These are phyloP conservation scores for Abrus precatorius DNA, from an alignment of 306 rosid genomes.

Conservation along the genomic window DNA sequence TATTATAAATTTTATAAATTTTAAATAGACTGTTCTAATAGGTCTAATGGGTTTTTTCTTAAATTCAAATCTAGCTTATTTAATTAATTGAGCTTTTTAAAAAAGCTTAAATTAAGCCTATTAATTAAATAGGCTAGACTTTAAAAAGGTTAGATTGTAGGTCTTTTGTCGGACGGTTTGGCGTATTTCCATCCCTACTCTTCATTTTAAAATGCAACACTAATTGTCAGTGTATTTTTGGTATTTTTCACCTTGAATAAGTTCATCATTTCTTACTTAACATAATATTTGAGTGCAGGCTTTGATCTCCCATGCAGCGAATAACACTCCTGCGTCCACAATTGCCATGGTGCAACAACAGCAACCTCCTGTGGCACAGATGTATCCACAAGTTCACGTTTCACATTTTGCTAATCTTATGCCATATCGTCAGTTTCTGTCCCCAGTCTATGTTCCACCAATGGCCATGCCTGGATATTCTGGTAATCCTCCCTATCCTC, in stretches of 20 bases:
- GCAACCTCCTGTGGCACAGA: slow-evolving; percentile 84
- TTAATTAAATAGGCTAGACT: too few relatives aligned
- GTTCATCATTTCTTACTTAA: slow-evolving; percentile 6
- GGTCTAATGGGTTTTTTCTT: too few relatives aligned
- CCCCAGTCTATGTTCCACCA: slow-evolving; percentile 98
- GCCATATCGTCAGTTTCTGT: slow-evolving; percentile 91
- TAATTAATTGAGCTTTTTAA: too few relatives aligned
- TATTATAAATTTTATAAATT: too few relatives aligned
- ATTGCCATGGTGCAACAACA: slow-evolving; percentile 87
- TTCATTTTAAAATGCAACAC: slow-evolving; percentile 9
- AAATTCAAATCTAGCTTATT: too few relatives aligned
- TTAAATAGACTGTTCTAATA: too few relatives aligned
- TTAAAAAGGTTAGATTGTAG: too few relatives aligned
- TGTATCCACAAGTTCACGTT: slow-evolving; percentile 98
- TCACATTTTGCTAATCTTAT: slow-evolving; percentile 86
- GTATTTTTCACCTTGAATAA: slow-evolving; percentile 1
- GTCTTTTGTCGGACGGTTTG: too few relatives aligned
- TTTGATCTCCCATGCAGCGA: slow-evolving; percentile 66
- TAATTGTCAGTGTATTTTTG: neutral
- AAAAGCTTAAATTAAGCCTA: too few relatives aligned
- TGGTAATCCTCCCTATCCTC: slow-evolving; percentile 86
- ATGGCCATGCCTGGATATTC: slow-evolving; percentile 97
- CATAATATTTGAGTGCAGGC: slow-evolving; percentile 57
- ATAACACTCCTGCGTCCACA: slow-evolving; percentile 73
- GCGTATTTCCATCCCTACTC: too few relatives aligned